phyloP scores from a whole-genome alignment of 768 basidiomycete species.

The Mycena albidolilacea region DNA sequence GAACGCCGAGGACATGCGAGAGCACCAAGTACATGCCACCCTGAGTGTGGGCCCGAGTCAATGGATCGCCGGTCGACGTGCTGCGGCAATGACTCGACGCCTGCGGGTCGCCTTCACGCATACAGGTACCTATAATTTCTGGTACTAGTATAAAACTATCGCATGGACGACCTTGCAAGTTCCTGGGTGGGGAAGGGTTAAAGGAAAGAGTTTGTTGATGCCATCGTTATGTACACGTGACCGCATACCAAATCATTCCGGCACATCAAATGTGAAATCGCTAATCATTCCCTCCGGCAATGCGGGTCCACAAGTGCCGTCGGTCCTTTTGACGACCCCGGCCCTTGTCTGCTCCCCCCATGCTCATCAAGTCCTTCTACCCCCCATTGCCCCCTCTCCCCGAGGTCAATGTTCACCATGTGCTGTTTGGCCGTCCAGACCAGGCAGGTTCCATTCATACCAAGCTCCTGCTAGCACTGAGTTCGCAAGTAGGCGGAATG shows the following conservation, averaged over 20 bases:
- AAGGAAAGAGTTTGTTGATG: too few species aligned
- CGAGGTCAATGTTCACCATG: conserved; percentile 67
- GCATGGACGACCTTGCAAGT: too few species aligned
- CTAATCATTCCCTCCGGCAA: not conserved
- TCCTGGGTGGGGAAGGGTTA: too few species aligned
- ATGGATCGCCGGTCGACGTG: too few species aligned
- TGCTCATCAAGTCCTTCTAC: conserved; percentile 73
- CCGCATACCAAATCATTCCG: too few species aligned
- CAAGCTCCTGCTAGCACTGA: not conserved
- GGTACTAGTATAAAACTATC: too few species aligned
- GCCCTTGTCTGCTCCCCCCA: conserved; percentile 42
- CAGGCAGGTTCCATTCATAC: conserved; percentile 45
- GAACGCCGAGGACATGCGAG: not conserved
- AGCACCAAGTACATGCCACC: not conserved
- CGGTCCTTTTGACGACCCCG: not conserved
- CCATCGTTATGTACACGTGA: too few species aligned
- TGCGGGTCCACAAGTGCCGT: not conserved
- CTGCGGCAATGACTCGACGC: not conserved
- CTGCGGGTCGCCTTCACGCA: too few species aligned
- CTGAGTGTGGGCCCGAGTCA: too few species aligned
- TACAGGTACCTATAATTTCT: too few species aligned
- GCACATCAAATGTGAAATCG: not conserved
- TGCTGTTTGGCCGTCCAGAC: conserved; percentile 69
- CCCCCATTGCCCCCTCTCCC: conserved; percentile 66
- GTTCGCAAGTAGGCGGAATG: conserved; percentile 50